These are phyloP conservation scores for Basipetospora chlamydospora DNA, from an alignment of 2,329 filamentous ascomycete genomes.

Conservation along the genomic window DNA sequence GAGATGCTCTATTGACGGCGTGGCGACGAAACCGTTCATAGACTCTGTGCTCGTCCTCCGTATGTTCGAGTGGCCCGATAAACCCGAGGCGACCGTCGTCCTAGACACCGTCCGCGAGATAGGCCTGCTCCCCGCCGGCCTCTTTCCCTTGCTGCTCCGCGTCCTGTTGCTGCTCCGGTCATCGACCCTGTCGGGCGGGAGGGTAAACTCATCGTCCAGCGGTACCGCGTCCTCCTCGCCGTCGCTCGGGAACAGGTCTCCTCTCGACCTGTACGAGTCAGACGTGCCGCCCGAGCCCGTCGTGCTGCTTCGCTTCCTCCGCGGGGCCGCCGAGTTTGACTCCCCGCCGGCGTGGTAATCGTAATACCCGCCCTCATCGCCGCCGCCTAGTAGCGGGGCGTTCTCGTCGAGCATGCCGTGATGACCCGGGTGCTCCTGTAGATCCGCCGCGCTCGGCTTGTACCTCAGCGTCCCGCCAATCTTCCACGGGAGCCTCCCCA, in stretches of 20 bases:
- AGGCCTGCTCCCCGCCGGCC: conserved; percentile 21
- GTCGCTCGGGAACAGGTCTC: conserved; percentile 83
- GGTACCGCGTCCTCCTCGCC: conserved; percentile 85
- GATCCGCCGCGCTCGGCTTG: conserved; percentile 76
- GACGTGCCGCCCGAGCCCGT: conserved; percentile 66
- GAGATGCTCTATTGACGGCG: conserved; percentile 35
- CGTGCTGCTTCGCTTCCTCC: conserved; percentile 60
- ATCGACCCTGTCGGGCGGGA: conserved; percentile 64
- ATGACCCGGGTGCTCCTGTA: conserved; percentile 64
- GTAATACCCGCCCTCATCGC: conserved; percentile 37
- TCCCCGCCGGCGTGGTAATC: conserved; percentile 9
- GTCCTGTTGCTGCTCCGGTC: conserved; percentile 57
- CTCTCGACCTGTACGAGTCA: conserved; percentile 74
- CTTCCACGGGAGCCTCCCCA: conserved; percentile 72
- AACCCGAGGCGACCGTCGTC: conserved; percentile 36
- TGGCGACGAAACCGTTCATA: conserved; percentile 22
- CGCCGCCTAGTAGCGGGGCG: conserved; percentile 48
- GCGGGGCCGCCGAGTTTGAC: too few species aligned
- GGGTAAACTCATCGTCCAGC: conserved; percentile 81
- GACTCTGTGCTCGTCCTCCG: conserved; percentile 9
- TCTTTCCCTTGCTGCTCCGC: conserved; percentile 44
- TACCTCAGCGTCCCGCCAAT: conserved; percentile 73
- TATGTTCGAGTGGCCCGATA: conserved; percentile 18
- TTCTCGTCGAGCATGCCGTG: conserved; percentile 32
- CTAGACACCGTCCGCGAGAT: conserved; percentile 41